Evolutionary conservation across 2,329 filamentous ascomycete species (phyloP), one percentile per base, ranked within the genome.

Genomic region (Graphiopsis chlorocephala): DNA sequence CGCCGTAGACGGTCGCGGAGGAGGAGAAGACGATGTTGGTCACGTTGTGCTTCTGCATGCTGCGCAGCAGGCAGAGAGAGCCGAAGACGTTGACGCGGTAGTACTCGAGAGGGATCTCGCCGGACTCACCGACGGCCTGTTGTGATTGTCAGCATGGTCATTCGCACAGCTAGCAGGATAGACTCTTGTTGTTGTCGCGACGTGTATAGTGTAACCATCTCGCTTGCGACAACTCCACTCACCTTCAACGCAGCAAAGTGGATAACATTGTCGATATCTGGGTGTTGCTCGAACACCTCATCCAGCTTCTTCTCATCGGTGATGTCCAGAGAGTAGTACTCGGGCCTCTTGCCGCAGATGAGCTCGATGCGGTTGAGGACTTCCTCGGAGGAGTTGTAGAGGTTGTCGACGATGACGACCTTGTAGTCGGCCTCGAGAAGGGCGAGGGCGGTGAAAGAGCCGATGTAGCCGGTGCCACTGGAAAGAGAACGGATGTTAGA

Each of bases 1-100:
- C 96, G 76, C 95, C 95, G 79, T 99, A 99, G 71, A 99, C 95
- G 71, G 96, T 99, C 35, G 95, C 95, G 1, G 93, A 97, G 68
- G 93, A 97, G 67, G 94, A 98, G 83, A 99, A 99, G 80, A 99
- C 95, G 74, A 99, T 95, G 84, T 97, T 98, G 81, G 87, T 87
- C 72, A 99, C 93, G 80, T 94, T 90, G 84, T 97, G 88, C 78
- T 88, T 89, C 76, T 87, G 85, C 93, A 99, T 98, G 74, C 89
- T 88, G 69, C 88, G 86, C 68, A 99, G 86, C 56, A 99, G 90
- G 72, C 88, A 85, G 74, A 99, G 89, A 73, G 92, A 95, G 78
- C 95, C 96, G 76, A 90, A 90, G 67, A 98, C 95, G 78, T 99
- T 99, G 83, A 97, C 91, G 72, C 90, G 87, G 85, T 97, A 99